Base-by-base conservation (phyloP, 129 eudicot species). In the Dittrichia graveolens region DNA sequence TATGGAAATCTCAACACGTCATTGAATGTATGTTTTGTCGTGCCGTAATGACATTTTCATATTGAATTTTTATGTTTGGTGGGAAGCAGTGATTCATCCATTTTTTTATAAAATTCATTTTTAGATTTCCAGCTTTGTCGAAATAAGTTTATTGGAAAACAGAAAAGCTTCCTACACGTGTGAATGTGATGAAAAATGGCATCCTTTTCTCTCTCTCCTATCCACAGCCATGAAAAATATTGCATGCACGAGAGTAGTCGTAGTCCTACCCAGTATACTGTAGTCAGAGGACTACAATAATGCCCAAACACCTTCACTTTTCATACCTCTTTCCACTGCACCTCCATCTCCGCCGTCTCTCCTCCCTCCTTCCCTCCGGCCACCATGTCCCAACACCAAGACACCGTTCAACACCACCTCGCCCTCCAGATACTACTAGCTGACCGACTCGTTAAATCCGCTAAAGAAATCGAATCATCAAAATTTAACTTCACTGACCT, bases 361-460 rank as follows among this genome's bases (percentile, higher is more conserved):
- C 75, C 71, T 3, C n/a, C 40, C 5, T 8, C 35, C 75, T 63
- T 3, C n/a, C 40, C 5, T 8, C 35, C 3, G 55, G 43, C 78
- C 67, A 4, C 75, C 75, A 72, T 68, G 69, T 31, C 82, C 5
- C 86, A 78, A 72, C 81, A 69, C 65, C 79, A 68, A 5, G 79
- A 76, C 48, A 37, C 83, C 69, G 69, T 88, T 72, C 95, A 83
- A 11, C 85, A 85, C 6, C 77, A 83, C 34, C 91, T 88, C 59
- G 73, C 88, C n/a, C 80, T 75, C 50, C 85, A 82, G 11, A 88
- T 88, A 46, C 72, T 81, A 16, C 85, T 83, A 0, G 80, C 91
- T 5, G 91, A 89, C 59, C 72, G 84, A 0, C 65, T 83, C 61
- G 56, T 71, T 68, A 89, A 86, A 71, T 79, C 87, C 8, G 75